A percentile compares a stretch with the other conserved stretches of the same genome.
phyloP scores from a whole-genome alignment of 768 basidiomycete species.

The Russula abietina region DNA sequence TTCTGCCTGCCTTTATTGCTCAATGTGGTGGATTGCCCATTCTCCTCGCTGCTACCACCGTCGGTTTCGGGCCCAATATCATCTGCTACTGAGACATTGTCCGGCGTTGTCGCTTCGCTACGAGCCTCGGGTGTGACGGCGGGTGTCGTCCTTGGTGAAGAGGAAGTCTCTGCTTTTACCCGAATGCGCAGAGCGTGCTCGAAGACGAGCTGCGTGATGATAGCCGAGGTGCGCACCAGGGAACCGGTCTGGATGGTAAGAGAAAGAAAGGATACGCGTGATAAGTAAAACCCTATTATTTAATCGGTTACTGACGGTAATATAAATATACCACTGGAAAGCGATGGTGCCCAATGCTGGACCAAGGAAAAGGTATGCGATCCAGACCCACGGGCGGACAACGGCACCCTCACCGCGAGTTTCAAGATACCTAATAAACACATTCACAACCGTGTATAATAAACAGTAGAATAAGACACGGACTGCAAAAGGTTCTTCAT shows the following conservation, averaged over 20 bases:
- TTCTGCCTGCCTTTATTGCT: conserved; percentile 25
- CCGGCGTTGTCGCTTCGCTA: conserved; percentile 25
- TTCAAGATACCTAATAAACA: conserved; percentile 49
- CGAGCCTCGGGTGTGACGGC: conserved; percentile 23
- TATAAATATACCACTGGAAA: conserved; percentile 50
- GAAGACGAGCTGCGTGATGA: conserved; percentile 51
- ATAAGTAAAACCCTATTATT: background rate
- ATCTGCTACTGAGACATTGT: conserved; percentile 26
- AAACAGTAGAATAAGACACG: background rate
- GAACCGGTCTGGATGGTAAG: conserved; percentile 30
- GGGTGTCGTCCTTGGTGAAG: conserved; percentile 25
- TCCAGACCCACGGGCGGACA: conserved; percentile 68
- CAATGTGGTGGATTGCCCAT: conserved; percentile 12
- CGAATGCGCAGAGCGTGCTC: conserved; percentile 51
- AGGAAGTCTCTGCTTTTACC: conserved; percentile 39
- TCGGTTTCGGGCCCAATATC: background rate
- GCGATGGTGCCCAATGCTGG: conserved; percentile 39
- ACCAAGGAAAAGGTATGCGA: conserved; percentile 45
- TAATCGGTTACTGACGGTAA: conserved; percentile 26
- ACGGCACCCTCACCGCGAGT: conserved; percentile 41
- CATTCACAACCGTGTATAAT: background rate
- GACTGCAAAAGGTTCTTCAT: conserved; percentile 33
- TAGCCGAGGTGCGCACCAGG: conserved; percentile 38
- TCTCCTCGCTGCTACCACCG: conserved; percentile 20
- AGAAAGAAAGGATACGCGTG: background rate